Evolutionary conservation across 2,329 filamentous ascomycete species (phyloP).

Genomic region (Magnaporthiopsis incrustans): DNA sequence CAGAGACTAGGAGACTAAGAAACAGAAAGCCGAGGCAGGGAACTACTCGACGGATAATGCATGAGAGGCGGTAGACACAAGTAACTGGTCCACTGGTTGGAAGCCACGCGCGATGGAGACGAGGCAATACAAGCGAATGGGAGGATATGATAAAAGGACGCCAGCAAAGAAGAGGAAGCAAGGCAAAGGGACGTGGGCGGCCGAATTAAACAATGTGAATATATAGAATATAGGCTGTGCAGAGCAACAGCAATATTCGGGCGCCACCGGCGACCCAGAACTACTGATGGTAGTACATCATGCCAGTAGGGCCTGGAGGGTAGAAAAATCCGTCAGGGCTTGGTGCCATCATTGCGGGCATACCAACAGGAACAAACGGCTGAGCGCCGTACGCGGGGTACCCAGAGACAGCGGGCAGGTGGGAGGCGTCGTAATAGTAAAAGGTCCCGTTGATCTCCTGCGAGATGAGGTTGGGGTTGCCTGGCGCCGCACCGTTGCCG

Average conservation of each 20-base stretch:
- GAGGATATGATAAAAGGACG: background rate
- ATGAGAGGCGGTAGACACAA: background rate
- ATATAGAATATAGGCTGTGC: constrained; percentile 11
- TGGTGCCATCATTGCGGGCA: constrained; percentile 69
- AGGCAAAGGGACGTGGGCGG: background rate
- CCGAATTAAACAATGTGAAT: background rate
- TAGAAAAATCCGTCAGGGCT: constrained; percentile 65
- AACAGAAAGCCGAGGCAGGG: background rate
- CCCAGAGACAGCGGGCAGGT: constrained; percentile 48
- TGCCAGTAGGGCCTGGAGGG: constrained; percentile 44
- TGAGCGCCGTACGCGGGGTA: constrained; percentile 34
- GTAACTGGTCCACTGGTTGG: background rate
- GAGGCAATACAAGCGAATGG: background rate
- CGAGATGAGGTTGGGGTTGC: constrained; percentile 54
- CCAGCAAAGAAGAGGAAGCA: background rate
- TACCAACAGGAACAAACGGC: constrained; percentile 54
- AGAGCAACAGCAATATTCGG: constrained; percentile 7
- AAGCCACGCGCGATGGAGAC: background rate
- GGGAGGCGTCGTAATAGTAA: constrained; percentile 83
- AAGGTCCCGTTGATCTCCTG: constrained; percentile 95
- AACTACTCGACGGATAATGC: background rate
- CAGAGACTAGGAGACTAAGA: background rate
- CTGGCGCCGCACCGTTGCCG: constrained; percentile 37
- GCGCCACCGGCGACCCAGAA: constrained; percentile 1
- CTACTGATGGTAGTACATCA: constrained; percentile 57